Percentiles rank a stretch among this genome's conserved stretches.
Evolutionary conservation across 305 asterid genomes (phyloP).

Genomic region (Solanum aculeatissimum): DNA sequence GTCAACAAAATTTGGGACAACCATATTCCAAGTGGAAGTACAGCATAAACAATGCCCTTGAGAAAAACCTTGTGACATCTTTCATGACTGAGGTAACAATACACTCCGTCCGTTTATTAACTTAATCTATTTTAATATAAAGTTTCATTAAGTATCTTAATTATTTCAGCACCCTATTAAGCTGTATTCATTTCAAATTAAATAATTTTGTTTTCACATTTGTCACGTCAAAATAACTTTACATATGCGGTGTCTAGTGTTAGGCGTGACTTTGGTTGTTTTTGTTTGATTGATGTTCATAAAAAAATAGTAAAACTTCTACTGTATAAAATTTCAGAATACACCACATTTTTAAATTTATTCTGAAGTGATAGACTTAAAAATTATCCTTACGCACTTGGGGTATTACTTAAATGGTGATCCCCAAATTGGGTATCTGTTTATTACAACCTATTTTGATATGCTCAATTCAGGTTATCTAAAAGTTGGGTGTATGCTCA

Average conservation of each 20-base stretch:
- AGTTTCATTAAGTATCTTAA: background rate
- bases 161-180: background rate
- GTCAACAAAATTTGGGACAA: background rate
- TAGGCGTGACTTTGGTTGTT: background rate
- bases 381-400: background rate
- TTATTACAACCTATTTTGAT: background rate
- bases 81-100: background rate
- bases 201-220: too few relatives aligned
- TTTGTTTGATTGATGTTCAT: rapidly evolving
- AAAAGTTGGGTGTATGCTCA: background rate
- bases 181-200: too few relatives aligned
- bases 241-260: background rate
- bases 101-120: background rate
- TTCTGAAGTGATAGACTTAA: background rate
- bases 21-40: background rate
- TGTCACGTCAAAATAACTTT: background rate
- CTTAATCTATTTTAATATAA: background rate
- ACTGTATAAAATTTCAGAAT: background rate
- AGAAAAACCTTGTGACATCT: background rate
- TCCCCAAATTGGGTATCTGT: background rate
- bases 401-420: background rate
- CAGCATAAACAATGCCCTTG: background rate
- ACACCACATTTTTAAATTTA: rapidly evolving
- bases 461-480: background rate
- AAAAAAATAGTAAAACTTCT: background rate